Percentiles rank a stretch among this genome's conserved stretches.
These are phyloP conservation scores for Pistacia atlantica DNA, from an alignment of 345 rosid species.

Conservation along the genomic window DNA sequence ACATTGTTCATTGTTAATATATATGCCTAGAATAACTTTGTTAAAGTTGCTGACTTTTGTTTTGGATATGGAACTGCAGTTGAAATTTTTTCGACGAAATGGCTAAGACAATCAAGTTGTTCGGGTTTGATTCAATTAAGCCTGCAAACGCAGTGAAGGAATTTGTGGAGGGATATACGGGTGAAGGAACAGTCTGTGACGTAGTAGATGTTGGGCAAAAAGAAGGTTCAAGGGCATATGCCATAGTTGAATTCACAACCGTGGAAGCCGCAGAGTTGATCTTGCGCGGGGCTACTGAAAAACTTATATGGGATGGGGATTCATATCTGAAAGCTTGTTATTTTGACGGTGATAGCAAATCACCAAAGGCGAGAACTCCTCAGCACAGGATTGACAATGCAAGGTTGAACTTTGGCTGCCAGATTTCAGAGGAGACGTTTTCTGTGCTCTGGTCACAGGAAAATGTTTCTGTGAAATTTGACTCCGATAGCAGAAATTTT, in stretches of 20 bases:
- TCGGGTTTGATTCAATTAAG: constrained; percentile 32
- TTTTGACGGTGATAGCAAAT: constrained; percentile 25
- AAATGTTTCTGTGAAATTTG: constrained; percentile 34
- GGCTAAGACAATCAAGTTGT: constrained; percentile 40
- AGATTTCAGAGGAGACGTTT: constrained; percentile 29
- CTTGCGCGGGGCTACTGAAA: neutral
- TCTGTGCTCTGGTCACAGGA: constrained; percentile 33
- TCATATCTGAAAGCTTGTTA: constrained; percentile 30
- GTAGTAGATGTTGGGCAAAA: constrained; percentile 30
- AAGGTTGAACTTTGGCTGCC: constrained; percentile 44
- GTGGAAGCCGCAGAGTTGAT: constrained; percentile 28
- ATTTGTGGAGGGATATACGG: constrained; percentile 33
- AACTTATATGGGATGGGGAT: constrained; percentile 11
- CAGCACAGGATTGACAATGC: constrained; percentile 19
- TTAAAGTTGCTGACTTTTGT: neutral
- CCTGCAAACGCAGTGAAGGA: constrained; percentile 21
- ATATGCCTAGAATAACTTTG: neutral
- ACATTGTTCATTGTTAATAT: neutral
- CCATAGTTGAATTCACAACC: constrained; percentile 43
- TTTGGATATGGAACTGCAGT: neutral
- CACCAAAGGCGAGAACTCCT: constrained; percentile 28
- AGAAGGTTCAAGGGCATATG: constrained; percentile 23
- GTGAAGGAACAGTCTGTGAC: constrained; percentile 35
- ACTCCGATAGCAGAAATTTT: constrained; percentile 29
- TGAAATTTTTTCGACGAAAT: constrained; percentile 15